These are phyloP conservation scores for Carallia brachiata DNA, from an alignment of 345 rosid genomes.

Conservation along the genomic window DNA sequence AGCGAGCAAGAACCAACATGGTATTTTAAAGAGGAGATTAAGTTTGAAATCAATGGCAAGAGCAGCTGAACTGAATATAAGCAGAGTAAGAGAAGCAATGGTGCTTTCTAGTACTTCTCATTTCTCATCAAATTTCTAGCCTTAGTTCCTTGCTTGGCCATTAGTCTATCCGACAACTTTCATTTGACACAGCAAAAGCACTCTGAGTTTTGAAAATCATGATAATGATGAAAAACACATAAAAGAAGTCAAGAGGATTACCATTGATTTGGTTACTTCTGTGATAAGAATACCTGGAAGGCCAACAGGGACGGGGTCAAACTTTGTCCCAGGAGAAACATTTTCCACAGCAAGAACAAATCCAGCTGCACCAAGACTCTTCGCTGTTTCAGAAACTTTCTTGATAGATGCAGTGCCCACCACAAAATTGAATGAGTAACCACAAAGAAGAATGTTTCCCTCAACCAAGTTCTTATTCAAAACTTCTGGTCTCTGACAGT, in stretches of 20 bases:
- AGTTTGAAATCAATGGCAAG: not conserved
- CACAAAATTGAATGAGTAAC: slow-evolving; percentile 97
- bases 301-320: slow-evolving; percentile 86
- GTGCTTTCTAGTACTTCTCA: not conserved
- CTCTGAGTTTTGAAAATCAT: not conserved
- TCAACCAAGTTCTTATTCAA: slow-evolving; percentile 76
- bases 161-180: not conserved
- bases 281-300: slow-evolving; percentile 88
- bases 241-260: slow-evolving; percentile 28
- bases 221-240: not conserved
- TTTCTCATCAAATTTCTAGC: not conserved
- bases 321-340: slow-evolving; percentile 91
- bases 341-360: slow-evolving; percentile 99
- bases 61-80: not conserved
- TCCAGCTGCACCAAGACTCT: slow-evolving; percentile 90
- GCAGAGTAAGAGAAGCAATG: not conserved
- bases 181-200: not conserved
- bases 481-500: slow-evolving; percentile 93
- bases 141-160: not conserved
- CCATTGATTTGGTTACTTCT: slow-evolving; percentile 81
- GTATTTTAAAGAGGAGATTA: not conserved
- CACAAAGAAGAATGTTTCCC: slow-evolving; percentile 97
- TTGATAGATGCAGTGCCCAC: slow-evolving; percentile 90
- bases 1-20: not conserved
- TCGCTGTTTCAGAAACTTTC: slow-evolving; percentile 92